Conservation (phyloP, 495 filamentous ascomycete genomes). For the Penicillium argentinense region DNA sequence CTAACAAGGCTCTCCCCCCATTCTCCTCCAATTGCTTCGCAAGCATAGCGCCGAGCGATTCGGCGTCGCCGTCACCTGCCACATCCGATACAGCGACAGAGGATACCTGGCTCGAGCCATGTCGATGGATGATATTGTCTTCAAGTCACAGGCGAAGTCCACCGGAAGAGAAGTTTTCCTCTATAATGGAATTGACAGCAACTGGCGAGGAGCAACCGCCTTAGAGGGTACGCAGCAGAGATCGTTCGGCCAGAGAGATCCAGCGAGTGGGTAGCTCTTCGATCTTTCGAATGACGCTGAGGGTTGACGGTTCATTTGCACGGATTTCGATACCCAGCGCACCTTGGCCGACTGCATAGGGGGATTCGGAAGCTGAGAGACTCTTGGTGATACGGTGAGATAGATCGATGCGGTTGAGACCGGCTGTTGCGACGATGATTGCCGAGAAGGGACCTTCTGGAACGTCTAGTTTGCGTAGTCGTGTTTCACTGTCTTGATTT, state of each 20-base stretch:
- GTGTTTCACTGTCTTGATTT: slow-evolving; percentile 1
- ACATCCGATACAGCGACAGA: not conserved
- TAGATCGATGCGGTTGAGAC: slow-evolving; percentile 9
- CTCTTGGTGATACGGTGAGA: slow-evolving; percentile 7
- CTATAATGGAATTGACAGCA: slow-evolving; percentile 2
- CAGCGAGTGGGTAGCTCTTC: slow-evolving; percentile 8
- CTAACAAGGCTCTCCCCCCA: slow-evolving; percentile 2
- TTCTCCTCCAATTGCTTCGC: slow-evolving; percentile 5
- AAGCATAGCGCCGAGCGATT: not conserved
- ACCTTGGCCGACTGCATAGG: slow-evolving; percentile 11
- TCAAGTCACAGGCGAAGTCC: not conserved
- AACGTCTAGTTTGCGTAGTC: slow-evolving; percentile 8
- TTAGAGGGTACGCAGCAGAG: slow-evolving; percentile 6
- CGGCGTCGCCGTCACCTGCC: slow-evolving; percentile 6
- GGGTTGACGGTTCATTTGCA: not conserved
- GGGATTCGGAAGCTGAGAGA: slow-evolving; percentile 5
- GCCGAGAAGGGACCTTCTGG: slow-evolving; percentile 6
- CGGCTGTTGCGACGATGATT: slow-evolving; percentile 10
- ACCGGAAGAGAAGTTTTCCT: not conserved
- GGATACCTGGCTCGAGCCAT: slow-evolving; percentile 9
- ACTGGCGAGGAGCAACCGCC: slow-evolving; percentile 12
- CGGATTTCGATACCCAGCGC: slow-evolving; percentile 10
- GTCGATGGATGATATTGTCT: slow-evolving; percentile 9
- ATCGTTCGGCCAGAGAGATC: slow-evolving; percentile 10
- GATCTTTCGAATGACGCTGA: slow-evolving; percentile 5